Conservation (phyloP, 139 green algal species). For the Closterium sp. region DNA sequence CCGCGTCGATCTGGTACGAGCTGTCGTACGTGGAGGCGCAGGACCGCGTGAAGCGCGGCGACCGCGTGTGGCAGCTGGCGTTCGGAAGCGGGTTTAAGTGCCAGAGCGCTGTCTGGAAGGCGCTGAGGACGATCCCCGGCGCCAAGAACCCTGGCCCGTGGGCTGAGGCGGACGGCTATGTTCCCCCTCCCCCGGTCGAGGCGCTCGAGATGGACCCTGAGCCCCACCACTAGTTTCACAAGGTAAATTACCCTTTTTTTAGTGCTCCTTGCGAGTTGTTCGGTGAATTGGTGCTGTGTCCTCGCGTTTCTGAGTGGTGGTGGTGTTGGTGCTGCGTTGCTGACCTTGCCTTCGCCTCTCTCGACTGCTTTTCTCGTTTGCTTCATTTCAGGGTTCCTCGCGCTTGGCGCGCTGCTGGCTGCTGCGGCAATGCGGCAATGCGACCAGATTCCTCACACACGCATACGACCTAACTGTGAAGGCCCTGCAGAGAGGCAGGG, state of each 20-base stretch:
- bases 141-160: slow-evolving; percentile 21
- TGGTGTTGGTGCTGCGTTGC: background rate
- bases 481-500: background rate
- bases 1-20: slow-evolving; percentile 66
- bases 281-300: background rate
- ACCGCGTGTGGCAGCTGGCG: slow-evolving; percentile 59
- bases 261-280: background rate
- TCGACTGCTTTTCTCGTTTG: background rate
- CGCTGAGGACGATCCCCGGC: slow-evolving; percentile 42
- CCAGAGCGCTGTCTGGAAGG: slow-evolving; percentile 55
- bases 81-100: slow-evolving; percentile 61
- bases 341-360: background rate
- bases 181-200: background rate
- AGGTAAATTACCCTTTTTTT: background rate
- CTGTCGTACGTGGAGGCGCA: slow-evolving; percentile 53
- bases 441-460: background rate
- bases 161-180: background rate
- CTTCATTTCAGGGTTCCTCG: background rate
- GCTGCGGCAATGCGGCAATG: too few relatives aligned
- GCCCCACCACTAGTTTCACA: background rate
- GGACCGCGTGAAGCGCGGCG: slow-evolving; percentile 40
- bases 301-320: too few relatives aligned
- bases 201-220: background rate
- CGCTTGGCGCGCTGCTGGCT: background rate
- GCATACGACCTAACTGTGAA: background rate